These are phyloP conservation scores for Trichoderma atrobrunneum DNA, from an alignment of 2,329 filamentous ascomycete species.

Conservation along the genomic window DNA sequence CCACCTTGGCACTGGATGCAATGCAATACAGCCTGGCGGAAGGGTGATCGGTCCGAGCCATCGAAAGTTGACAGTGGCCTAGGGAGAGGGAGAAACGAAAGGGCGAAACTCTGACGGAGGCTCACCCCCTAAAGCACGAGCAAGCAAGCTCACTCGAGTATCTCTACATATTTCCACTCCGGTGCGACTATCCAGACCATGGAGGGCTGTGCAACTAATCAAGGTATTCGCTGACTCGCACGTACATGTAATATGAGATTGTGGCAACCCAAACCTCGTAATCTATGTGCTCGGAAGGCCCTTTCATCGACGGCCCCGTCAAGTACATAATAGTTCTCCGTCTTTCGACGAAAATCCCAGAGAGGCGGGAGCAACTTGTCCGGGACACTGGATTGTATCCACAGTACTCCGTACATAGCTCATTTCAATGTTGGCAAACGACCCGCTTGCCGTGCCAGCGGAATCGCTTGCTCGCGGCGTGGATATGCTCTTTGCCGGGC, in stretches of 20 bases:
- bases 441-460: not conserved
- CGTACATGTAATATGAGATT: not conserved
- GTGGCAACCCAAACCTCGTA: not conserved
- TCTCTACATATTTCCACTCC: not conserved
- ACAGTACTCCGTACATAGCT: not conserved
- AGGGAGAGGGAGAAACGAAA: not conserved
- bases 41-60: not conserved
- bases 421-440: conserved; percentile 6
- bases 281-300: not conserved
- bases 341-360: not conserved
- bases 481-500: not conserved
- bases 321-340: not conserved
- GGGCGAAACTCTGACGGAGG: not conserved
- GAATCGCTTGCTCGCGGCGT: not conserved
- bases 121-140: not conserved
- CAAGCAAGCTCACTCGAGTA: not conserved
- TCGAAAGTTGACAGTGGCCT: not conserved
- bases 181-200: not conserved
- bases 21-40: conserved; percentile 7
- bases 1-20: conserved; percentile 9
- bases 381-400: not conserved
- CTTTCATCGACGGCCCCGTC: not conserved
- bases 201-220: not conserved
- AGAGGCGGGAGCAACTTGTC: conserved; percentile 8
- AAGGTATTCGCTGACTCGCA: not conserved